A percentile compares a stretch with the other conserved stretches of the same genome.
These are phyloP conservation scores for Trametopsis cervina DNA, from an alignment of 768 basidiomycete species.

Conservation along the genomic window DNA sequence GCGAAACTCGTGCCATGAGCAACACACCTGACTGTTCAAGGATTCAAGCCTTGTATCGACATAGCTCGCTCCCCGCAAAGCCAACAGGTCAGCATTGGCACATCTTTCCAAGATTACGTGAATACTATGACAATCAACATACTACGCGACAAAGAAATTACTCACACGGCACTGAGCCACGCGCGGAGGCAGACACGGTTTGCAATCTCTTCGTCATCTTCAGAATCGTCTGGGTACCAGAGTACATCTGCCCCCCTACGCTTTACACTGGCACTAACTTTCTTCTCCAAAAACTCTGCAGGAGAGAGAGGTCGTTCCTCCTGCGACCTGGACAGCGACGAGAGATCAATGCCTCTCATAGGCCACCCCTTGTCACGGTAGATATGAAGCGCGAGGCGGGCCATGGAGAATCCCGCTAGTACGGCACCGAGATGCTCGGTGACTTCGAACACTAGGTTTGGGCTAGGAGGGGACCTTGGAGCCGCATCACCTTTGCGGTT, in stretches of 20 bases:
- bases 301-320: slow-evolving; percentile 21
- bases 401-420: slow-evolving; percentile 33
- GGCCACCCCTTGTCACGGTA: slow-evolving; percentile 20
- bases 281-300: slow-evolving; percentile 20
- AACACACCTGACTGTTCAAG: too few relatives aligned
- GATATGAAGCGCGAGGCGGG: slow-evolving; percentile 27
- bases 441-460: too few relatives aligned
- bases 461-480: too few relatives aligned
- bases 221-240: slow-evolving; percentile 25
- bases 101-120: too few relatives aligned
- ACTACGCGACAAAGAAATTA: slow-evolving; percentile 2
- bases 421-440: too few relatives aligned
- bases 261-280: slow-evolving; percentile 12
- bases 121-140: too few relatives aligned
- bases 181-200: slow-evolving; percentile 27
- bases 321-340: slow-evolving; percentile 20
- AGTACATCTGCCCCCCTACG: slow-evolving; percentile 18
- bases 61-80: too few relatives aligned
- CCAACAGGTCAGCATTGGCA: too few relatives aligned
- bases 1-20: too few relatives aligned
- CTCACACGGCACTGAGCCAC: slow-evolving; percentile 33
- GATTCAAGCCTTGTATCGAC: too few relatives aligned
- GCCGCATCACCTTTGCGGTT: too few relatives aligned
- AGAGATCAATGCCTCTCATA: slow-evolving; percentile 33
- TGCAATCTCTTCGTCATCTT: slow-evolving; percentile 11